Percentiles rank a stretch among this genome's conserved stretches.
Conservation (phyloP, 495 filamentous ascomycete genomes). For the Lophiotrema nucula region DNA sequence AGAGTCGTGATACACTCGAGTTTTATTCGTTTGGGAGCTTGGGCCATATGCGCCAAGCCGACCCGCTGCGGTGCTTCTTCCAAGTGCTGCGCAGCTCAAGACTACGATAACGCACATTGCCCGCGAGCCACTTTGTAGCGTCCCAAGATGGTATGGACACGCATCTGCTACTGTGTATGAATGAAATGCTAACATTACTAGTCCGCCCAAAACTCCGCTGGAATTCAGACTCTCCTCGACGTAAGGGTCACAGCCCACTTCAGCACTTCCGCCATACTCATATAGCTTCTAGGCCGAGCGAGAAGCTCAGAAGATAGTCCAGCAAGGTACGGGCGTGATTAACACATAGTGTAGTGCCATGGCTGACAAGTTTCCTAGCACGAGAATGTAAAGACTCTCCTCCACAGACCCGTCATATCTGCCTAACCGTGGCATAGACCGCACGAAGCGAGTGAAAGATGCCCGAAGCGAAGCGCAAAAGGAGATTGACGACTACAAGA, state of each 20-base stretch:
- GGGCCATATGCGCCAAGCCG: constrained; percentile 3
- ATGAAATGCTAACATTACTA: constrained; percentile 16
- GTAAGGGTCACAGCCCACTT: constrained; percentile 55
- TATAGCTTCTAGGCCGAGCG: constrained; percentile 72
- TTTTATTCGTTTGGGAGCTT: constrained; percentile 13
- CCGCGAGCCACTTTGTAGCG: no score
- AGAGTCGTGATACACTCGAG: no score
- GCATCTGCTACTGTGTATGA: no score
- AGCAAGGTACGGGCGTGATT: constrained; percentile 67
- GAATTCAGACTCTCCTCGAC: constrained; percentile 98
- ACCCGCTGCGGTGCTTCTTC: background rate
- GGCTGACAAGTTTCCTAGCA: constrained; percentile 45
- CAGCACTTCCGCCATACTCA: constrained; percentile 37
- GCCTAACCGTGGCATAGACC: constrained; percentile 58
- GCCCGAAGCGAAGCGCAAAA: constrained; percentile 94
- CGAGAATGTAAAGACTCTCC: constrained; percentile 64
- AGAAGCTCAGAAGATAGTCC: constrained; percentile 98
- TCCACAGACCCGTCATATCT: background rate
- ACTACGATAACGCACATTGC: no score
- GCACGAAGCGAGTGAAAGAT: constrained; percentile 94
- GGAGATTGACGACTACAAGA: constrained; percentile 93
- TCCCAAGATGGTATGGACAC: no score
- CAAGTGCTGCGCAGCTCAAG: background rate
- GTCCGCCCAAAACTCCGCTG: constrained; percentile 97
- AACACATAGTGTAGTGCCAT: background rate